Evolutionary conservation across 768 basidiomycete species (phyloP), one percentile per base, ranked within the genome.

Genomic region (Suillus weaverae): DNA sequence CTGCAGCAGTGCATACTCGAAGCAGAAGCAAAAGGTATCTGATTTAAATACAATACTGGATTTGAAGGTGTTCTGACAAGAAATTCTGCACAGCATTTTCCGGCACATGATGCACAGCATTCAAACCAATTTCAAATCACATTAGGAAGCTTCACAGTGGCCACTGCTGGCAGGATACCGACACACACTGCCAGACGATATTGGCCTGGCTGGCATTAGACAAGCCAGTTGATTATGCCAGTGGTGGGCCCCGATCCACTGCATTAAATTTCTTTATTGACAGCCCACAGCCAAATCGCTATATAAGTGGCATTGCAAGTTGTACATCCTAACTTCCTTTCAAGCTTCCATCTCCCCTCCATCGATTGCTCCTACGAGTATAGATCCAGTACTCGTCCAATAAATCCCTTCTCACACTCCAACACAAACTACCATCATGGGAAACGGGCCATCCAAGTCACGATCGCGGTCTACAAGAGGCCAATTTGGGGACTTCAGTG

Each of bases 391-490:
- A 2, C 50, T 26, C 13, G 14, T 18, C 30, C 30, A 18, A 32
- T 32, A 53, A 32, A 53, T 33, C 30, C 35, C 8, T 50, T 26
- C 39, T 20, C 36, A 32, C 48, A 62, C 39, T 16, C 30, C 41
- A 66, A 68, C 57, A 61, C 32, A 62, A 22, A 13, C 43, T 35
- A 64, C 30, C 43, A 43, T 18, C 55, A 67, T 65, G 66, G 64
- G 61, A 20, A 68, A 66, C 32, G 67, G 69, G 1, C 54, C 69
- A 26, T 72, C 67, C 10, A 67, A 51, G 14, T 33, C 65, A 53
- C 65, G n/a, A 44, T 56, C 33, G 16, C 4, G 33, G 55, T 51
- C 36, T 30, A 51, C 26, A 51, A 13, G 60, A 33, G 60, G 60
- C 9, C 73, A 71, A 30, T 32, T n/a, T 53, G 67, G 7, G 13